Percentiles rank a stretch among this genome's conserved stretches.
Conservation (phyloP, 352 stramenopile genomes). For the Phytophthora fragariae region DNA sequence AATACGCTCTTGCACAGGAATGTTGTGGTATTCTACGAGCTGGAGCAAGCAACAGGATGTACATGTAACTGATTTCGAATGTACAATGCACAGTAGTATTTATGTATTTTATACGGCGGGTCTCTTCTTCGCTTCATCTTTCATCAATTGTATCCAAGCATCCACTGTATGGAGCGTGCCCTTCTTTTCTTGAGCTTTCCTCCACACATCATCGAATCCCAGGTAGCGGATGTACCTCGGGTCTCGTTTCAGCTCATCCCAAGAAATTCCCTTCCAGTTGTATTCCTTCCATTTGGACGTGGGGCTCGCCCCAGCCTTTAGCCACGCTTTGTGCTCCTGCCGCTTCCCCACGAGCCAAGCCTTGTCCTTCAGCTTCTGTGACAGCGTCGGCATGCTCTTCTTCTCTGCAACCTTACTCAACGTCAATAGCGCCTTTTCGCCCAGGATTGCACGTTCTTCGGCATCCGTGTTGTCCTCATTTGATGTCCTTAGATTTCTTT, state of each 20-base stretch:
- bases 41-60: too few species aligned
- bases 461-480: background rate
- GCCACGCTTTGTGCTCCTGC: conserved; percentile 16
- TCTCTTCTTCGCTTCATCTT: conserved; percentile 13
- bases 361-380: conserved; percentile 2
- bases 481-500: background rate
- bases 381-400: background rate
- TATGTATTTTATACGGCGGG: too few species aligned
- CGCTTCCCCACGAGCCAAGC: conserved; percentile 3
- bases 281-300: background rate
- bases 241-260: background rate
- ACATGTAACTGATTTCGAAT: too few species aligned
- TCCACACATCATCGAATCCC: conserved; percentile 21
- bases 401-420: conserved; percentile 15
- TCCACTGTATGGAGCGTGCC: background rate
- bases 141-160: background rate
- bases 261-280: conserved; percentile 1
- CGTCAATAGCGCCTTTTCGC: background rate
- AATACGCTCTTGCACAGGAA: too few species aligned
- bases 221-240: conserved; percentile 5
- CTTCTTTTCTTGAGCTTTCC: conserved; percentile 16
- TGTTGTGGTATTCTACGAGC: too few species aligned
- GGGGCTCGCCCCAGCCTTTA: background rate
- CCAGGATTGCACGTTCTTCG: conserved; percentile 7
- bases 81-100: too few species aligned